These are phyloP conservation scores for Fulvia fulva DNA, from an alignment of 2,329 filamentous ascomycete species.

Conservation along the genomic window DNA sequence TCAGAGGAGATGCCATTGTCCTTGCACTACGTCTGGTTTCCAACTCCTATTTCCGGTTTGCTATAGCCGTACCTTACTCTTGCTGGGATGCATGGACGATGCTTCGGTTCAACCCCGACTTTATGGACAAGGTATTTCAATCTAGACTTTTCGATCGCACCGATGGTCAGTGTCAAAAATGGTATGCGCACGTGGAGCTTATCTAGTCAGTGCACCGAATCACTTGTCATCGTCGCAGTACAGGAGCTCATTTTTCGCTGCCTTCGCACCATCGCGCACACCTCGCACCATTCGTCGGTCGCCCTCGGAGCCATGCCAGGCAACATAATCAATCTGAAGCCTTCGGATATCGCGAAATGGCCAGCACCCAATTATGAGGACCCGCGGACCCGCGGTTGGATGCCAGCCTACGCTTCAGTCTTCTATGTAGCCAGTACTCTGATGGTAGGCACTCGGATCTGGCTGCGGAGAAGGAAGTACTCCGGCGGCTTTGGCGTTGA, in stretches of 20 bases:
- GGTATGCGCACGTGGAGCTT: neutral
- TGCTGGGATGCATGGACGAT: too few relatives aligned
- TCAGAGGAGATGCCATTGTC: too few relatives aligned
- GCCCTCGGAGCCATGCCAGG: constrained; percentile 22
- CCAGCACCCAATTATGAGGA: constrained; percentile 31
- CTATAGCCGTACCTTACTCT: too few relatives aligned
- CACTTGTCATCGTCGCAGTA: neutral
- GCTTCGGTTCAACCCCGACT: too few relatives aligned
- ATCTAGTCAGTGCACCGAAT: neutral
- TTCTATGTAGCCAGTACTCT: constrained; percentile 27
- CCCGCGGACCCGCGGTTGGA: constrained; percentile 31
- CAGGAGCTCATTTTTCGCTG: neutral
- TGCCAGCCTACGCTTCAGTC: constrained; percentile 29
- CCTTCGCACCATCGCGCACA: neutral
- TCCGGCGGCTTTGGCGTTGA: constrained; percentile 31
- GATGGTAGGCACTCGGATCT: constrained; percentile 27
- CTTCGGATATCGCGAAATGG: constrained; percentile 30
- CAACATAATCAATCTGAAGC: constrained; percentile 28
- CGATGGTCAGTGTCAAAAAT: neutral
- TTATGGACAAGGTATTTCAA: too few relatives aligned
- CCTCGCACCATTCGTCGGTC: neutral
- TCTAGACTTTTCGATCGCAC: too few relatives aligned
- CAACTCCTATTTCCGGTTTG: too few relatives aligned
- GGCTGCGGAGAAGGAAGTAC: constrained; percentile 29
- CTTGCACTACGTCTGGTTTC: too few relatives aligned